Evolutionary conservation across 2,329 filamentous ascomycete genomes (phyloP).

Genomic region (Fusarium verrucosum): DNA sequence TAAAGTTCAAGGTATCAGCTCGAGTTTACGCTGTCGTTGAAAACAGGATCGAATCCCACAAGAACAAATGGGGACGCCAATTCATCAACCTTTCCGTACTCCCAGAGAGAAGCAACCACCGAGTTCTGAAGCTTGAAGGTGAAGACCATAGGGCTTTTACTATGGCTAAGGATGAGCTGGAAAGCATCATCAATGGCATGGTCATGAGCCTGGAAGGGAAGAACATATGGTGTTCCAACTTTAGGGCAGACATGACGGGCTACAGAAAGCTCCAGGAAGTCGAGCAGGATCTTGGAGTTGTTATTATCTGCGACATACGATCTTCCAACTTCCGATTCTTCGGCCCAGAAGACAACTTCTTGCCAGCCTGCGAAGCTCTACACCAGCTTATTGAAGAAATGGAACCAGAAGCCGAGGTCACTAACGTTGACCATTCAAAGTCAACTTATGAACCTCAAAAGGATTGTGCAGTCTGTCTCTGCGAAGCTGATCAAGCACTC

Average conservation of each 20-base stretch:
- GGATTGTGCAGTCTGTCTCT: constrained; percentile 51
- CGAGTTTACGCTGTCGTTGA: constrained; percentile 48
- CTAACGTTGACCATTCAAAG: rapidly evolving
- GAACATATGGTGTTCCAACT: background rate
- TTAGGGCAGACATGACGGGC: background rate
- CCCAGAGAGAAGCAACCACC: constrained; percentile 30
- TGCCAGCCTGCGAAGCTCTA: constrained; percentile 4
- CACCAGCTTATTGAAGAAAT: constrained; percentile 43
- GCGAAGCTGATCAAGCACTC: constrained; percentile 49
- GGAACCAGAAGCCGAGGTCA: background rate
- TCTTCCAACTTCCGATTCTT: constrained; percentile 13
- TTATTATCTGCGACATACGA: constrained; percentile 12
- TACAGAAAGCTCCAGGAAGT: background rate
- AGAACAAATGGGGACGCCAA: constrained; percentile 46
- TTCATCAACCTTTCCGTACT: constrained; percentile 11
- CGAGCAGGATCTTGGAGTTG: constrained; percentile 2
- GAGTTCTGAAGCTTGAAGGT: constrained; percentile 21
- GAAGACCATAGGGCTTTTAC: constrained; percentile 2
- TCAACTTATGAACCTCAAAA: background rate
- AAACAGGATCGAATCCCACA: constrained; percentile 41
- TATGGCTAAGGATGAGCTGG: constrained; percentile 1
- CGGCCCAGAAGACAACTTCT: background rate
- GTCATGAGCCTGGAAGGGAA: constrained; percentile 12
- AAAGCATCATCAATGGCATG: constrained; percentile 3
- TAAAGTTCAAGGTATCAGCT: constrained; percentile 51